Evolutionary conservation across 805 yeast genomes (phyloP), one percentile per base, ranked within the genome.

Genomic region (Starmerella sirachaensis): DNA sequence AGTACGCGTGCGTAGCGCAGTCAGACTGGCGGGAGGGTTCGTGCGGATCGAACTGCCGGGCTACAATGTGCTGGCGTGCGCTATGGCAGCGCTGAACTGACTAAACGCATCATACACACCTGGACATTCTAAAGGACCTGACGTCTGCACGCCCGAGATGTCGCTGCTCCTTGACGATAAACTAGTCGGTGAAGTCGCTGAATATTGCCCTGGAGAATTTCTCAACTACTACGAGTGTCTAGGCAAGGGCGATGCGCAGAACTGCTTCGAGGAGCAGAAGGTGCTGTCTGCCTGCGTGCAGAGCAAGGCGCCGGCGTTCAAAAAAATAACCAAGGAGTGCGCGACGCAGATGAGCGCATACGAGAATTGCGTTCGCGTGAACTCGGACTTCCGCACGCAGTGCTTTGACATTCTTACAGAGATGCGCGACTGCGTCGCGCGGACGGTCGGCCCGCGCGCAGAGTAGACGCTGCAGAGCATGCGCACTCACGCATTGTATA

Each of bases 151-250:
- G 29, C 29, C 18, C 19, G 19, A 14, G 22, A 66, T 68, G 70
- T 62, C 72, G 12, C 55, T 64, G 38, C 48, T 53, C 49, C 65
- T 82, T 21, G 93, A 82, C 57, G 86, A 81, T 53, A 63, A 78
- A 35, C 68, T 82, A 22, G 69, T 82, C 44, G 85, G 80, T 44
- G 93, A 82, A 51, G 79, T 68, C 42, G 85, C 93, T 11, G 68
- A 72, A 38, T 63, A 67, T 52, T 82, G 94, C 55, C 91, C 93
- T 0, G 74, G 71, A 43, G 69, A 74, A 51, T 81, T 82, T 47
- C 59, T 81, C 40, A 70, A 68, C 19, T 82, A 77, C 56, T 88
- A 82, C 57, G 73, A 72, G 50, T 82, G 93, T 53, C 69, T 82
- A 57, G 60, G 73, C 24, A 64, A 62, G 20, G 76, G 76, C 27